Evolutionary conservation across 169 alveolate species (phyloP).

Genomic region (Pseudocohnilembus persalinus): DNA sequence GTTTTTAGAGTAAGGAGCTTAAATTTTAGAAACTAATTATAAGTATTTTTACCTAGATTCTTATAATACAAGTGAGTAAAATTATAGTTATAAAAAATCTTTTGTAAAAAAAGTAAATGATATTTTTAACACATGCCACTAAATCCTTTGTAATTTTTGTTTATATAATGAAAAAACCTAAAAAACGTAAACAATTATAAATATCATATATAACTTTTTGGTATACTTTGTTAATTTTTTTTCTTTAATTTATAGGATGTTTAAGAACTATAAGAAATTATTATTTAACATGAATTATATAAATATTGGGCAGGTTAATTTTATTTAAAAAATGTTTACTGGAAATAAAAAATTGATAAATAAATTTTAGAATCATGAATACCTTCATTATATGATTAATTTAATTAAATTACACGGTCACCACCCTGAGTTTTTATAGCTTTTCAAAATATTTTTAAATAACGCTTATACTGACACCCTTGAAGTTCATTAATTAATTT

Average conservation of each 20-base stretch:
- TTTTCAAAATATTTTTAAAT: constrained; percentile 23
- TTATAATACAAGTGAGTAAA: neutral
- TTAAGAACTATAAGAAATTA: constrained; percentile 15
- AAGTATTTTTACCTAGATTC: constrained; percentile 30
- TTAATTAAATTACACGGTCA: constrained; percentile 36
- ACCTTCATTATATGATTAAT: constrained; percentile 6
- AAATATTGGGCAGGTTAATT: constrained; percentile 39
- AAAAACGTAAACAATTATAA: constrained; percentile 7
- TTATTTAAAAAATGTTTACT: constrained; percentile 13
- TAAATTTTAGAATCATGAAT: neutral
- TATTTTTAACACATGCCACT: constrained; percentile 35
- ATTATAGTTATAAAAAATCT: constrained; percentile 34
- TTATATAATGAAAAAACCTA: constrained; percentile 21
- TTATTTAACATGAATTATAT: constrained; percentile 5
- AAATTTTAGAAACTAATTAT: constrained; percentile 17
- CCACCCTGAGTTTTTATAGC: constrained; percentile 19
- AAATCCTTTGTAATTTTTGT: constrained; percentile 25
- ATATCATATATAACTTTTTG: too few relatives aligned
- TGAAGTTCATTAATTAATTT: constrained; percentile 3
- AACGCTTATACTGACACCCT: neutral
- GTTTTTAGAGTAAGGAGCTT: constrained; percentile 31
- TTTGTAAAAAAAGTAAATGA: constrained; percentile 29
- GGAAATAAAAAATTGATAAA: constrained; percentile 18
- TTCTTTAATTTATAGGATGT: neutral
- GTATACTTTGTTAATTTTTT: too few relatives aligned